Evolutionary conservation across 2,329 filamentous ascomycete species (phyloP).

Genomic region (Epichloe amarillans): DNA sequence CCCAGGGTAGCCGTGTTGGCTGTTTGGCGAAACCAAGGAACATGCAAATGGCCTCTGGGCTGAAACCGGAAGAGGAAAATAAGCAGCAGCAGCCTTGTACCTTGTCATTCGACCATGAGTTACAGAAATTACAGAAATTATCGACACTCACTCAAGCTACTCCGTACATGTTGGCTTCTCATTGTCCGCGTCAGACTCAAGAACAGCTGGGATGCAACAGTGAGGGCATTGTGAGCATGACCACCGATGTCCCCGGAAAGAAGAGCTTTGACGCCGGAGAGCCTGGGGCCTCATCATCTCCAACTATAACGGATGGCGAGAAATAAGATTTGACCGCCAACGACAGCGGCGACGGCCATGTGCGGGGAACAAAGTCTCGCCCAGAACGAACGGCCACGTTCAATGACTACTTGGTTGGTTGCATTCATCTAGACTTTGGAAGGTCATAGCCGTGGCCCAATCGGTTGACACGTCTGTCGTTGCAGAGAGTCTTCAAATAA

Average conservation of each 20-base stretch:
- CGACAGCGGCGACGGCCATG: not conserved
- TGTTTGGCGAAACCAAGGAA: too few relatives aligned
- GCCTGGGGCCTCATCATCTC: not conserved
- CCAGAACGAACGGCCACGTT: conserved; percentile 19
- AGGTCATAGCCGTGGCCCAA: too few relatives aligned
- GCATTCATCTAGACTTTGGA: not conserved
- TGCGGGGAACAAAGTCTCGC: conserved; percentile 1
- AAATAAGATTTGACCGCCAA: not conserved
- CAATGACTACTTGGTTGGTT: conserved; percentile 28
- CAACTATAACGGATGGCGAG: not conserved
- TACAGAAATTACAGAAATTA: too few relatives aligned
- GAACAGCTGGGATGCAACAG: too few relatives aligned
- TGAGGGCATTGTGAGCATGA: not conserved
- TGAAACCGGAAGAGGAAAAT: too few relatives aligned
- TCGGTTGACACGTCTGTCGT: not conserved
- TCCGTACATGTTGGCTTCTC: too few relatives aligned
- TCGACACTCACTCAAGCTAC: too few relatives aligned
- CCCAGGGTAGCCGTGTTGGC: too few relatives aligned
- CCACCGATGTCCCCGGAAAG: not conserved
- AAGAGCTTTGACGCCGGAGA: not conserved
- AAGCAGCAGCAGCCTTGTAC: too few relatives aligned
- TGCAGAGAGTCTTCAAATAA: not conserved
- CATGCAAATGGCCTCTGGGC: too few relatives aligned
- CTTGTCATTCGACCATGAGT: too few relatives aligned
- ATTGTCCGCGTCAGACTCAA: too few relatives aligned